Base-by-base conservation (phyloP, 768 basidiomycete genomes). In the Astraeus odoratus region DNA sequence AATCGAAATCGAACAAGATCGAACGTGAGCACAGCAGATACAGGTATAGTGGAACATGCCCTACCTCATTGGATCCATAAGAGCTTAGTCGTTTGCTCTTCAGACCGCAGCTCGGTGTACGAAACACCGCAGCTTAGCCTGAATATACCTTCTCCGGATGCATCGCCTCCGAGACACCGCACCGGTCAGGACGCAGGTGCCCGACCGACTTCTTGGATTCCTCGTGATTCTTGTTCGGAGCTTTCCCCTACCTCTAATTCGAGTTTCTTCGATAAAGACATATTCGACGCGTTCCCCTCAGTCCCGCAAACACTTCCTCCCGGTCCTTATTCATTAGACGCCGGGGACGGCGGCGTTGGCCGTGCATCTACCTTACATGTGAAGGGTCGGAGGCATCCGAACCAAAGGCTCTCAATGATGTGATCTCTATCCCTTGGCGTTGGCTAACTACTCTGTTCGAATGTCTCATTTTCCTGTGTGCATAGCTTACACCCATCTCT, bases 211-310 rank as follows among this genome's bases (percentile, higher is more conserved):
- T 77, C 80, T 2, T 75, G 74, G 72, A 61, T 68, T 62, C 74
- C 24, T 45, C 65, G 15, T 57, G 61, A 69, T 29, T 68, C 71
- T 2, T 69, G 55, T 46, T 35, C 65, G 58, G 48, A 65, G 68
- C 51, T 77, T 69, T 49, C 77, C 65, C 40, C 29, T 16, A 29
- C 39, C 4, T 41, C 61, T 13, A 37, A 53, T 0, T 51, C 61
- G 1, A 64, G 64, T 51, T 25, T 55, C 20, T 74, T 86, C 34
- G 80, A 82, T 55, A 67, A 68, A 49, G 75, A 75, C 9, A 63
- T 84, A 19, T 83, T 81, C 51, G 83, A 86, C 47, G 75, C 81
- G 6, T 86, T 87, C 62, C 86, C 86, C 19, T 75, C 75, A 26
- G 83, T 86, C 5, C 84, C 85, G 1, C 67, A 72, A 38, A 68